phyloP scores from a whole-genome alignment of 257 asterid genomes.

The Capsicum chinense region DNA sequence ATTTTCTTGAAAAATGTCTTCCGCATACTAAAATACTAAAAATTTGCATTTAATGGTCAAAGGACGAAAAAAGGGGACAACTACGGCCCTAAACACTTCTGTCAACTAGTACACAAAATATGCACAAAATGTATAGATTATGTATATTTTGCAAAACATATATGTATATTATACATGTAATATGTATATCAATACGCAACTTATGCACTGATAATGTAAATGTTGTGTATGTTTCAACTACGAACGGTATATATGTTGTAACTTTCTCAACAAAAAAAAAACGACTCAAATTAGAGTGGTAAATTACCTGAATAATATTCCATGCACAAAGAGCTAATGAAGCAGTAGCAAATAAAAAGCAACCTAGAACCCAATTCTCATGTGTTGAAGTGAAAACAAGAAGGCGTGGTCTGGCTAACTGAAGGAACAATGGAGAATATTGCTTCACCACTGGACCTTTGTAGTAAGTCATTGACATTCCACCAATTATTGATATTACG shows the following conservation, averaged over 20 bases:
- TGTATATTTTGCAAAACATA: no score
- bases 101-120: not conserved
- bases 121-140: no score
- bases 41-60: no score
- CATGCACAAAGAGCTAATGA: constrained; percentile 61
- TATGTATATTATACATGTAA: no score
- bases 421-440: constrained; percentile 42
- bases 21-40: no score
- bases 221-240: not conserved
- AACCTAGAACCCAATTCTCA: constrained; percentile 76
- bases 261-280: no score
- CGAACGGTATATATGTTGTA: not conserved
- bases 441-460: constrained; percentile 60
- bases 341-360: constrained; percentile 66
- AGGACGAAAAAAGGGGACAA: not conserved
- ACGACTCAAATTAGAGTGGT: not conserved
- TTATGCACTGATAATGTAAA: not conserved
- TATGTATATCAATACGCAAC: no score
- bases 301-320: constrained; percentile 68
- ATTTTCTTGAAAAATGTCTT: no score
- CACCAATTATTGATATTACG: constrained; percentile 61
- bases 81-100: not conserved
- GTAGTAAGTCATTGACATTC: constrained; percentile 55
- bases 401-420: constrained; percentile 36
- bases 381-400: constrained; percentile 62